Base-by-base conservation (phyloP, 1,284 basidiomycete species). In the Filobasidium uniguttulatum region DNA sequence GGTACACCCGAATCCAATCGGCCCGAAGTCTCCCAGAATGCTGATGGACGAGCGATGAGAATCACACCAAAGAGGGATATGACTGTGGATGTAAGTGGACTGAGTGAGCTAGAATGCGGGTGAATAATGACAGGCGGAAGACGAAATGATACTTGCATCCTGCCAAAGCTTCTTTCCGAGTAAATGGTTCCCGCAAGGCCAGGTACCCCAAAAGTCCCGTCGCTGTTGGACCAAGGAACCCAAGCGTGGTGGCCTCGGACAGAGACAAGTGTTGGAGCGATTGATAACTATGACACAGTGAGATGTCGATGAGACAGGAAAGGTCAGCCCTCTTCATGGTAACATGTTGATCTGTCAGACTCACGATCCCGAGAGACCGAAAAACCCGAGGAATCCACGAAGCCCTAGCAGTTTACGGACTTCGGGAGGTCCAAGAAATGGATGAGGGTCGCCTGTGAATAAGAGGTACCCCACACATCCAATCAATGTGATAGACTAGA, bases 241-340 rank as follows among this genome's bases (percentile, higher is more conserved):
- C 80, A 44, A 90, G 71, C 14, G 84, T 81, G 0, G 80, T 81
- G 0, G 81, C 77, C 61, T 88, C 85, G 10, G 81, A 82, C 0
- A 87, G 70, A 0, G 81, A 78, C 20, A 83, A 72, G 55, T 76
- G 80, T 52, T 79, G 73, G 10, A 86, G 68, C 1, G 80, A 77
- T 60, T 79, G 82, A 63, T 86, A 87, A 43, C 49, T 50, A 8
- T 5, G 2, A 79, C 49, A 9, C 54, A 52, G 25, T 59, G 53
- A 36, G 20, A 30, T n/a, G 12, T n/a, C 29, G 20, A 25, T 6
- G 10, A 3, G 3, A 29, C 12, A 14, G 10, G 22, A 14, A 30
- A 20, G 22, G 12, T 23, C 17, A 23, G 23, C 19, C 7, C 25
- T n/a, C 3, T 6, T 34, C 34, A 5, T 23, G 25, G 22, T 12